Base-by-base conservation (phyloP, 148 eudicot species). In the Amaranthus cruentus region DNA sequence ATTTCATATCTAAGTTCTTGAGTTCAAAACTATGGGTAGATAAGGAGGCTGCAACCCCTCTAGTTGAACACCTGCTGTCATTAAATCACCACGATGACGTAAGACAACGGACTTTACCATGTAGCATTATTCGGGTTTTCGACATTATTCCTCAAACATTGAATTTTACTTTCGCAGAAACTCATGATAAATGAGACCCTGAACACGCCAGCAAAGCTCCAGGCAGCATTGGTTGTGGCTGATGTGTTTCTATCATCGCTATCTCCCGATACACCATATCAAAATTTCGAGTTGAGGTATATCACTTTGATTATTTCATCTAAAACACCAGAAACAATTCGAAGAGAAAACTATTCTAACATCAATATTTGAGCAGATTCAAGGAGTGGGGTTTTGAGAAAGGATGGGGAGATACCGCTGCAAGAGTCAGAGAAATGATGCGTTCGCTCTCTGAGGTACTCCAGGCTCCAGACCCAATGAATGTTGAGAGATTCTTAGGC, bases 321-420 rank as follows among this genome's bases (percentile, higher is more conserved):
- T 51, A 55, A 11, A 69, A 15, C 47, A 55, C 62, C 53, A 73
- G 47, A 57, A 62, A 28, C 38, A 28, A 42, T 38, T 43, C 42
- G 42, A n/a, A 72, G 61, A 8, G 7, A 15, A 8, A 8, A 28
- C 38, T 42, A 4, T 6, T 58, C 28, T 75, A 6, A 59, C 21
- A 11, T 43, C 15, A 69, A 54, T 51, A 21, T 47, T 49, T 75
- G 68, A 68, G 53, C 86, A 90, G 98, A 81, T 87, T 91, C 65
- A 89, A 83, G 82, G 89, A 89, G 68, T 94, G 98, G 98, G 98
- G 98, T 44, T 94, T 94, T 49, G 97, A 94, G 81, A 94, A 86
- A 76, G 98, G 98, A 64, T 94, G 98, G 98, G 98, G 98, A 44
- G 89, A 86, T 74, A 87, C 82, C 4, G 91, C 92, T 21, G 88